Evolutionary conservation across 768 basidiomycete species (phyloP).

Genomic region (Mycena olivaceomarginata): DNA sequence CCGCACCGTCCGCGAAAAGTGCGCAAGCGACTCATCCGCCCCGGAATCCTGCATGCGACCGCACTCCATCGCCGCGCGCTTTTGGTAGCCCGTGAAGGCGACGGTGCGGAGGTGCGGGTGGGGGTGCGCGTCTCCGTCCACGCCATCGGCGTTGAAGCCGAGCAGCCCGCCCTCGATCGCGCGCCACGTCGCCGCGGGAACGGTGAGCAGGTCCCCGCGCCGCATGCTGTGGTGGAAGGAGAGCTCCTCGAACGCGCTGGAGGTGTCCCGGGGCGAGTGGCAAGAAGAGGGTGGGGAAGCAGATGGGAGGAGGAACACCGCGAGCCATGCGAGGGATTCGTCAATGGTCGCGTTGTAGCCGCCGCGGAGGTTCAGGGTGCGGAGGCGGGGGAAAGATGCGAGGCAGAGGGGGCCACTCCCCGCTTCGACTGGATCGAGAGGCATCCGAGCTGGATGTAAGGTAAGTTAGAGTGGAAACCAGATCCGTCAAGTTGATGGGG

Average conservation of each 20-base stretch:
- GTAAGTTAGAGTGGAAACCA: background rate
- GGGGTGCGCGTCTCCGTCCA: background rate
- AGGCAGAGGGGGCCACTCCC: background rate
- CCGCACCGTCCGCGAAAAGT: slow-evolving; percentile 1
- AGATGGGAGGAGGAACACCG: background rate
- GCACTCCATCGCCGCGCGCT: background rate
- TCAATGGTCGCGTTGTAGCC: slow-evolving; percentile 27
- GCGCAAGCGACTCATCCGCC: background rate
- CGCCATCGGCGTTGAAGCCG: background rate
- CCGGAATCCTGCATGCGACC: background rate
- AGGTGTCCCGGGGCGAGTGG: too few relatives aligned
- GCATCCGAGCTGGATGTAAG: slow-evolving; percentile 7
- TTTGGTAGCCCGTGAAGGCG: background rate
- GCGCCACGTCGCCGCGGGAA: slow-evolving; percentile 27
- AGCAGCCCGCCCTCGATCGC: slow-evolving; percentile 32
- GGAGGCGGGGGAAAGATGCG: slow-evolving; percentile 29
- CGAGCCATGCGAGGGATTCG: slow-evolving; percentile 33
- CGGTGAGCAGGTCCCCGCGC: slow-evolving; percentile 27
- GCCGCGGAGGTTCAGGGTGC: slow-evolving; percentile 28
- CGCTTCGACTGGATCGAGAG: background rate
- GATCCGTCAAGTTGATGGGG: background rate
- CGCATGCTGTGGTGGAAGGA: slow-evolving; percentile 34
- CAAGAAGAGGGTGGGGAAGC: background rate
- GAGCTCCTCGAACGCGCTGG: slow-evolving; percentile 21
- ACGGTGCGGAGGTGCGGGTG: slow-evolving; percentile 7